Conservation (phyloP, 139 green algal species). For the Coelastrella sp. region DNA sequence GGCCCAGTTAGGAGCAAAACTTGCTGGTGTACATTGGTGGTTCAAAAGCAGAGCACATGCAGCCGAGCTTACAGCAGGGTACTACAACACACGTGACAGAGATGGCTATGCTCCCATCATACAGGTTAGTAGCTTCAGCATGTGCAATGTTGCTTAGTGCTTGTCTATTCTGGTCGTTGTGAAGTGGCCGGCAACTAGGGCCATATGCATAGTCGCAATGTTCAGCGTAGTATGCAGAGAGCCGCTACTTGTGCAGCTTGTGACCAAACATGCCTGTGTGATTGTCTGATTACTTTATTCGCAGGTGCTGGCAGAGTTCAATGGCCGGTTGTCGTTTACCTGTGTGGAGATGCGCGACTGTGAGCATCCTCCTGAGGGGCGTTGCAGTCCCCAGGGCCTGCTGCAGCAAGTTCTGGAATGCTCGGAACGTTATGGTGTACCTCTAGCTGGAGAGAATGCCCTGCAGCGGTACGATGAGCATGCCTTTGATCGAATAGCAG, state of each 20-base stretch:
- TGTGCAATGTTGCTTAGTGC: no score
- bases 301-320: slow-evolving; percentile 39
- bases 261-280: no score
- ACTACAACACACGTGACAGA: slow-evolving; percentile 96
- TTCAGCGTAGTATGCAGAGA: no score
- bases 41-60: slow-evolving; percentile 94
- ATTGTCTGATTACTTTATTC: no score
- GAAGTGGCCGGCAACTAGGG: no score
- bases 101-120: slow-evolving; percentile 80
- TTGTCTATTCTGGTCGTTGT: no score
- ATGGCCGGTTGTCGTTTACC: slow-evolving; percentile 93
- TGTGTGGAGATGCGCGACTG: slow-evolving; percentile 99
- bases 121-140: no score
- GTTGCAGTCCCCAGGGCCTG: slow-evolving; percentile 92
- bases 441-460: slow-evolving; percentile 95
- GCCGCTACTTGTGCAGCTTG: no score
- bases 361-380: slow-evolving; percentile 93
- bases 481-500: slow-evolving; percentile 92
- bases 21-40: slow-evolving; percentile 99
- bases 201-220: no score
- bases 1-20: slow-evolving; percentile 88
- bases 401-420: slow-evolving; percentile 85
- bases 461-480: slow-evolving; percentile 96
- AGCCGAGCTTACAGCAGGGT: slow-evolving; percentile 97
- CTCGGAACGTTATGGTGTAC: slow-evolving; percentile 76